These are phyloP conservation scores for Trebouxiophyceae sp. DNA, from an alignment of 163 green algal genomes.

Conservation along the genomic window DNA sequence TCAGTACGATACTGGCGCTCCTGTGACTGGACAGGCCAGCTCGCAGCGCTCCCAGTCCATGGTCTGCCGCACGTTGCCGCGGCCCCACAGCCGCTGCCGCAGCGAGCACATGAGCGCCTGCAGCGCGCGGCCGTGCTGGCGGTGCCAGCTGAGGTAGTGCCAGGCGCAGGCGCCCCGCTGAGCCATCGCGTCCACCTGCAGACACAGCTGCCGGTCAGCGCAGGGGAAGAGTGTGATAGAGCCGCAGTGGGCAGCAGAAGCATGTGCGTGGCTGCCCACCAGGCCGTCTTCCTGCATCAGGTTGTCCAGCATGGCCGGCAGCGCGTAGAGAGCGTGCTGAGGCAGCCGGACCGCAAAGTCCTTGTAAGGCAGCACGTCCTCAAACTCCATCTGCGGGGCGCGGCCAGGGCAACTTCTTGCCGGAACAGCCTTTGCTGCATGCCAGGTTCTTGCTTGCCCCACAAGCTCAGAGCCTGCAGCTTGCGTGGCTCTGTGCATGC, in stretches of 20 bases:
- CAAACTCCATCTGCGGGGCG: constrained; percentile 6
- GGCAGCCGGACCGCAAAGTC: constrained; percentile 6
- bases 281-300: neutral
- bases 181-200: neutral
- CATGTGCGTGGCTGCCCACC: neutral
- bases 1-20: too few relatives aligned
- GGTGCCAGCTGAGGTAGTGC: constrained; percentile 1
- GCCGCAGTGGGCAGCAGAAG: neutral
- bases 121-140: neutral
- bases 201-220: neutral
- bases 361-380: constrained; percentile 10
- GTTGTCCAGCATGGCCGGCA: constrained; percentile 1
- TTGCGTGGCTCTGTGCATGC: too few relatives aligned
- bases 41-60: neutral
- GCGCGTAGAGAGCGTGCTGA: constrained; percentile 3
- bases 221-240: neutral
- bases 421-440: too few relatives aligned
- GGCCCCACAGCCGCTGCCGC: neutral
- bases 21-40: neutral
- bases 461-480: too few relatives aligned
- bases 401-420: neutral
- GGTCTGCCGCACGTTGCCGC: too few relatives aligned
- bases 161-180: neutral
- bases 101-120: constrained; percentile 7
- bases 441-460: too few relatives aligned